Percentiles rank a stretch among this genome's conserved stretches.
Evolutionary conservation across 2,329 filamentous ascomycete genomes (phyloP).

Genomic region (Albifimbria verrucaria): DNA sequence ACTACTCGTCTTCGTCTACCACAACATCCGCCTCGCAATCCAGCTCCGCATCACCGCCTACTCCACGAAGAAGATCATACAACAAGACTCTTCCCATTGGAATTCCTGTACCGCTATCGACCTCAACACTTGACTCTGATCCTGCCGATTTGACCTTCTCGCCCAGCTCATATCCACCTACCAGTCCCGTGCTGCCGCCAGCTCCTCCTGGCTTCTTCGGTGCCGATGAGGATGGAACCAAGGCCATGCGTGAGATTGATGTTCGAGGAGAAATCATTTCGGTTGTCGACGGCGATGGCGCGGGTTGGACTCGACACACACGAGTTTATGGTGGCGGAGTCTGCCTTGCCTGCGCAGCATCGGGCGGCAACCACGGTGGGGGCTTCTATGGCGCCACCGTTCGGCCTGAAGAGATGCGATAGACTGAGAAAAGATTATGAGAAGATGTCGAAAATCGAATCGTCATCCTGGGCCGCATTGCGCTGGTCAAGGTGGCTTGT

Average conservation of each 20-base stretch:
- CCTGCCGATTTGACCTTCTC: slow-evolving; percentile 32
- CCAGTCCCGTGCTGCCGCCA: slow-evolving; percentile 44
- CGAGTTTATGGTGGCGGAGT: slow-evolving; percentile 57
- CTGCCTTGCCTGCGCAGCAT: slow-evolving; percentile 52
- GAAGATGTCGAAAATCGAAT: background rate
- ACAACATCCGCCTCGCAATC: slow-evolving; percentile 21
- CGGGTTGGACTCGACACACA: slow-evolving; percentile 55
- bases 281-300: slow-evolving; percentile 42
- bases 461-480: too few relatives aligned
- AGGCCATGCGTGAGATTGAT: slow-evolving; percentile 31
- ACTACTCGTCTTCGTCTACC: slow-evolving; percentile 38
- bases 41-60: slow-evolving; percentile 25
- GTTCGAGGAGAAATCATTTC: slow-evolving; percentile 50
- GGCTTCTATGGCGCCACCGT: slow-evolving; percentile 55
- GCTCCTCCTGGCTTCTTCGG: slow-evolving; percentile 32
- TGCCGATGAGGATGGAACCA: slow-evolving; percentile 17
- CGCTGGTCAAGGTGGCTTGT: too few relatives aligned
- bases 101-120: slow-evolving; percentile 21
- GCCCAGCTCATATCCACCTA: slow-evolving; percentile 48
- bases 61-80: slow-evolving; percentile 40
- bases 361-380: slow-evolving; percentile 38
- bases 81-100: slow-evolving; percentile 36
- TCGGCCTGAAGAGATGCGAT: slow-evolving; percentile 48
- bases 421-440: slow-evolving; percentile 5
- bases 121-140: slow-evolving; percentile 17